Percentiles rank a stretch among this genome's conserved stretches.
These are phyloP conservation scores for Nakazawaea populi DNA, from an alignment of 805 yeast genomes.

Conservation along the genomic window DNA sequence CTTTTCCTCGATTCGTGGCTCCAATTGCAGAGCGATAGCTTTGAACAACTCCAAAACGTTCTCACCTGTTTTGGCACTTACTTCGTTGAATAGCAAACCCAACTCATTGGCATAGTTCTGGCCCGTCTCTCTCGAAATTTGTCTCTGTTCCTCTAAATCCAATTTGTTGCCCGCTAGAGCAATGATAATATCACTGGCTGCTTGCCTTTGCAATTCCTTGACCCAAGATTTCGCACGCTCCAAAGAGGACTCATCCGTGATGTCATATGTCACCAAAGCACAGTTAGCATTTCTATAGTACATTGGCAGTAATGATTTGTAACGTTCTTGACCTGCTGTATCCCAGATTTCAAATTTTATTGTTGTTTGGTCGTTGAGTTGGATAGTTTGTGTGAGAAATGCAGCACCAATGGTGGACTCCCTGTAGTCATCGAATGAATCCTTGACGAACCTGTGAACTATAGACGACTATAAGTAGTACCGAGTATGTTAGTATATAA, in stretches of 20 bases:
- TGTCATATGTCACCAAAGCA: slow-evolving; percentile 73
- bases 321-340: slow-evolving; percentile 82
- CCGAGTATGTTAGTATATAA: background rate
- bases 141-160: slow-evolving; percentile 50
- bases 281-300: slow-evolving; percentile 78
- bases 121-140: slow-evolving; percentile 40
- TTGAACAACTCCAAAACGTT: slow-evolving; percentile 43
- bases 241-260: slow-evolving; percentile 62
- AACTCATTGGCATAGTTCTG: slow-evolving; percentile 50
- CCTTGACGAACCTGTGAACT: slow-evolving; percentile 65
- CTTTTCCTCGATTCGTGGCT: slow-evolving; percentile 9
- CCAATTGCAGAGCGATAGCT: slow-evolving; percentile 42
- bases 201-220: slow-evolving; percentile 77
- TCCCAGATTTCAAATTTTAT: slow-evolving; percentile 82
- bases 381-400: slow-evolving; percentile 63
- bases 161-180: slow-evolving; percentile 78
- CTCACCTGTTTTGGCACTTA: slow-evolving; percentile 53
- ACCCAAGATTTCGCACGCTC: slow-evolving; percentile 73
- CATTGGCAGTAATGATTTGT: slow-evolving; percentile 76
- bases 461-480: slow-evolving; percentile 37
- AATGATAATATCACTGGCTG: slow-evolving; percentile 66
- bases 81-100: slow-evolving; percentile 44
- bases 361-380: slow-evolving; percentile 44
- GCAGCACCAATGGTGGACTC: slow-evolving; percentile 88
- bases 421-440: slow-evolving; percentile 64